Evolutionary conservation across 768 basidiomycete species (phyloP), one percentile per base, ranked within the genome.

Genomic region (Russula earlei): DNA sequence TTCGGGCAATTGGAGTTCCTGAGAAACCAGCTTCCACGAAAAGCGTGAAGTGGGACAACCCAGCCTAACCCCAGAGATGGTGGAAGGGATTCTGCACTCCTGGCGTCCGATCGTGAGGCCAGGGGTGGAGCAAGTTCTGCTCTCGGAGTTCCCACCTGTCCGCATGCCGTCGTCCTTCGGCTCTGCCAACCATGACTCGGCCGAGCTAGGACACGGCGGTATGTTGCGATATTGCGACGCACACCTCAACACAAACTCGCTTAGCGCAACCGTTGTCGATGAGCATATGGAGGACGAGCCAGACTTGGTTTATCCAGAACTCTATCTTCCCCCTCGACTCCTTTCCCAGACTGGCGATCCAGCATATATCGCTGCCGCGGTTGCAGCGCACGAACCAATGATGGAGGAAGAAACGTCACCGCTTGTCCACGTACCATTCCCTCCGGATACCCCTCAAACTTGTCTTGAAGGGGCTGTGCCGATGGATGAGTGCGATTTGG

Each of bases 311-410:
- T 55, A 55, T 31, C 44, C 44, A 2, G 54, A 49, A 22, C 38
- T 55, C 24, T 55, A 48, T 33, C 47, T 55, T 12, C 54, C 54
- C 3, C 54, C 54, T 15, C 31, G 49, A 24, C 54, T 55, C 29
- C 54, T 55, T 12, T 37, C 27, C 15, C 38, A 37, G 46, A 48
- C 46, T 12, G 38, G 37, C 10, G 53, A 48, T 9, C 36, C 29
- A 19, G 22, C 37, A 20, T 54, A 48, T 14, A 10, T 54, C 31
- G 45, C 38, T 4, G 53, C 53, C 11, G 53, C 53, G 12, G 19
- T 41, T 8, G 46, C 37, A 27, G 53, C 38, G 14, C 53, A 54
- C 22, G 17, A 27, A 6, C 46, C 46, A 9, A 22, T 9, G 11
- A 4, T 31, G 1, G 29, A 47, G 15, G 11, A 15, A 10, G 9